These are phyloP conservation scores for Wickerhamomyces tratensis DNA, from an alignment of 805 yeast genomes.

Conservation along the genomic window DNA sequence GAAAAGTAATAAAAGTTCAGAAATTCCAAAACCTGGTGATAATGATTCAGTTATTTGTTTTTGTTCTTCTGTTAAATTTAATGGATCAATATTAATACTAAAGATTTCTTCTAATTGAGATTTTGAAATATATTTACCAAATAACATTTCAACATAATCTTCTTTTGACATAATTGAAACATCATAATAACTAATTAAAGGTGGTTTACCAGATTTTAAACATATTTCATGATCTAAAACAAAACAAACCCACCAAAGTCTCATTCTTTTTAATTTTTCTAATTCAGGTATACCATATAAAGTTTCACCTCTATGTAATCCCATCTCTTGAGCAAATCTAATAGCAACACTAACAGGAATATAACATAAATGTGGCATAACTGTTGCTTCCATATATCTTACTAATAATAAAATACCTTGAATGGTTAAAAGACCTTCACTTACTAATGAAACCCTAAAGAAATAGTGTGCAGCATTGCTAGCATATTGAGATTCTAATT, in stretches of 20 bases:
- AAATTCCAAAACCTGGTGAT: not conserved
- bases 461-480: slow-evolving; percentile 40
- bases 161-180: slow-evolving; percentile 17
- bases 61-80: not conserved
- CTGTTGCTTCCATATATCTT: slow-evolving; percentile 22
- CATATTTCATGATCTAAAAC: slow-evolving; percentile 34
- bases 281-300: slow-evolving; percentile 24
- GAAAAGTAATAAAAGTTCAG: slow-evolving; percentile 2
- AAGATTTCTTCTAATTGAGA: not conserved
- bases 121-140: not conserved
- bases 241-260: slow-evolving; percentile 43
- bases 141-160: slow-evolving; percentile 1
- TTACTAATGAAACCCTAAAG: slow-evolving; percentile 35
- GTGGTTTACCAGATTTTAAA: slow-evolving; percentile 38
- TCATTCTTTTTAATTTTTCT: slow-evolving; percentile 28
- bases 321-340: slow-evolving; percentile 46
- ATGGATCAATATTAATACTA: not conserved
- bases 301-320: slow-evolving; percentile 42
- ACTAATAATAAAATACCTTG: slow-evolving; percentile 43
- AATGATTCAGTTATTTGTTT: too few relatives aligned
- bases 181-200: slow-evolving; percentile 32
- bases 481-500: slow-evolving; percentile 21
- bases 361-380: slow-evolving; percentile 32
- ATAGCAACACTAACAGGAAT: slow-evolving; percentile 35
- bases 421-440: slow-evolving; percentile 41